Base-by-base conservation (phyloP, 371 early-diverging fungal genomes). In the Parasitella parasitica region DNA sequence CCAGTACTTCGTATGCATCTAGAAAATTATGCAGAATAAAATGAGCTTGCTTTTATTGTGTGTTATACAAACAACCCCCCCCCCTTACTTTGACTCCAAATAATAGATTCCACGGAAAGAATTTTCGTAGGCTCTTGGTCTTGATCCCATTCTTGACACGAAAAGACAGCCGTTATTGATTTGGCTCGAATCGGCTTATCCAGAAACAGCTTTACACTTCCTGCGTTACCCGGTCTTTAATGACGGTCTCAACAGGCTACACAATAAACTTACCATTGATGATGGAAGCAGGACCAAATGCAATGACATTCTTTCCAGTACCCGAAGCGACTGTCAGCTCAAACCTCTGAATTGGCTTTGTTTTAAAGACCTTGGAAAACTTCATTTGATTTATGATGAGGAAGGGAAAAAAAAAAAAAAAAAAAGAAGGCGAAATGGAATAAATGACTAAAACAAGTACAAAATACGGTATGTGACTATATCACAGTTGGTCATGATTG, bases 201-300 rank as follows among this genome's bases (percentile, higher is more conserved):
- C 20, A 79, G 39, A 39, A 70, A 72, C 18, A 79, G 52, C 50
- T 65, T 64, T 20, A 76, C 62, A 32, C 66, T 71, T 2, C 80
- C 80, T 80, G 1, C 30, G 13, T 15, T 28, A 18, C 34, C 12
- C 36, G 4, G 4, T 30, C 8, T 30, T 30, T 30, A 5, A 30
- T 30, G 4, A 5, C 8, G 4, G 8, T 30, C 8, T 30, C 8
- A 30, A 13, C 22, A 6, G 24, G 24, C 24, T 11, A 46, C 32
- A 32, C 46, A 46, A n/a, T n/a, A n/a, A 22, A 24, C 46, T 5
- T 72, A 79, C 80, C 80, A 56, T 76, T 79, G 3, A 79, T 50
- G 13, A 75, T 62, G 2, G 80, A 76, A 50, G 70, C 80, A 36
- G 80, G 76, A 2, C 80, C 80, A 66, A 76, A 79, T 11, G 80